A percentile compares a stretch with the other conserved stretches of the same genome.
phyloP scores from a whole-genome alignment of 805 yeast genomes.

The Metschnikowia dekortorum region DNA sequence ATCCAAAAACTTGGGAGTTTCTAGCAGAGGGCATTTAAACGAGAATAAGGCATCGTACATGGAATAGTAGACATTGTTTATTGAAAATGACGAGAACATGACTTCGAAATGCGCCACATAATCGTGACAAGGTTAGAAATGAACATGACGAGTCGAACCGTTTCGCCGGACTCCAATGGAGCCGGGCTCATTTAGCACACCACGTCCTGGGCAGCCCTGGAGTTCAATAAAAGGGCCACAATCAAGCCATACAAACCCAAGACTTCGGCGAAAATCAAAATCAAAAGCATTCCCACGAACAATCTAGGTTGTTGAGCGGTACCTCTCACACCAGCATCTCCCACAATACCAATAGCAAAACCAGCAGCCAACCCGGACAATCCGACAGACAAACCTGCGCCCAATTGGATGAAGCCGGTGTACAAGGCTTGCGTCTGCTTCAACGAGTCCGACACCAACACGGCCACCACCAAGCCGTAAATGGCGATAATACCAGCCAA shows the following conservation, averaged over 20 bases:
- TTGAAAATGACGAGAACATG: neutral
- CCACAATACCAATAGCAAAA: constrained; percentile 98
- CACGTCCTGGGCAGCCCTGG: constrained; percentile 94
- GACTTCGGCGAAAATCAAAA: constrained; percentile 98
- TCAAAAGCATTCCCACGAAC: constrained; percentile 97
- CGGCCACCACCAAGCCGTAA: constrained; percentile 95
- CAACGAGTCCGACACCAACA: constrained; percentile 84
- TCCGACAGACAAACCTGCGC: constrained; percentile 97
- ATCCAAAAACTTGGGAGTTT: neutral
- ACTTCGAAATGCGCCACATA: neutral
- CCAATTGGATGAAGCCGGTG: constrained; percentile 96
- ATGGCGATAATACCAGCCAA: constrained; percentile 99
- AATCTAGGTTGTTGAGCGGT: constrained; percentile 97
- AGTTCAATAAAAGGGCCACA: constrained; percentile 95
- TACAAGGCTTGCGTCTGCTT: constrained; percentile 84
- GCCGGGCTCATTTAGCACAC: constrained; percentile 49
- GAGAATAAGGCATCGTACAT: neutral
- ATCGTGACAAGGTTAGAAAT: neutral
- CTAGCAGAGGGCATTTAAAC: too few relatives aligned
- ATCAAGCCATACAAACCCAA: constrained; percentile 97
- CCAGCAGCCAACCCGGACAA: constrained; percentile 97
- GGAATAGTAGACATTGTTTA: neutral
- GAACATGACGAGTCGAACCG: constrained; percentile 1
- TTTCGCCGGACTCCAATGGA: neutral
- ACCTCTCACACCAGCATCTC: constrained; percentile 99